These are phyloP conservation scores for Chondrostereum purpureum DNA, from an alignment of 1,284 basidiomycete genomes.

Conservation along the genomic window DNA sequence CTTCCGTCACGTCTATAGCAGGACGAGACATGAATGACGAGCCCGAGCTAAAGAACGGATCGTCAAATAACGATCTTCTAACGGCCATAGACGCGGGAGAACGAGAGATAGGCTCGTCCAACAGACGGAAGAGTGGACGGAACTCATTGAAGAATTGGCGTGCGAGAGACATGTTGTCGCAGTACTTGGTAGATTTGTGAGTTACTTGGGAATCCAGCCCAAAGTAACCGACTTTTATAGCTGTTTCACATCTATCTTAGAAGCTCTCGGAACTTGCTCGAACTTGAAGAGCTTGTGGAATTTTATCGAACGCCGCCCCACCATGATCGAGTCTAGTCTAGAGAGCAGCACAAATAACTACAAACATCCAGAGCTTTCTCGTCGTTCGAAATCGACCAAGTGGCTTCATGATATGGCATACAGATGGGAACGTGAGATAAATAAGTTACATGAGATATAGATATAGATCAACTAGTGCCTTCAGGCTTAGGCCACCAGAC, in stretches of 20 bases:
- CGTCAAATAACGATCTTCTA: slow-evolving; percentile 36
- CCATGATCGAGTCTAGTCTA: no score
- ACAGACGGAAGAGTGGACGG: slow-evolving; percentile 66
- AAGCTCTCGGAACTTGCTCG: slow-evolving; percentile 10
- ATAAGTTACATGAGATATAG: no score
- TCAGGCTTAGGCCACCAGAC: slow-evolving; percentile 74
- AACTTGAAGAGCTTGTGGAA: no score
- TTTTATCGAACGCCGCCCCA: no score
- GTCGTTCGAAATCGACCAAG: no score
- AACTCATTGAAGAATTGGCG: slow-evolving; percentile 67
- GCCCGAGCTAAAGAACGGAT: slow-evolving; percentile 33
- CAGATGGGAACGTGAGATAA: no score
- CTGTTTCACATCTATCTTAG: not conserved
- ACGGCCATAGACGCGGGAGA: slow-evolving; percentile 28
- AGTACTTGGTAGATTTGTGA: not conserved
- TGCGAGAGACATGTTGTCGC: slow-evolving; percentile 51
- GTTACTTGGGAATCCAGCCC: not conserved
- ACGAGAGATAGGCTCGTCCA: slow-evolving; percentile 56
- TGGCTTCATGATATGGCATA: no score
- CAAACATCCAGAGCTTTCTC: no score
- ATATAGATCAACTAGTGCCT: no score
- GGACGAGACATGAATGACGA: slow-evolving; percentile 31
- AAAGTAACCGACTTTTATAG: no score
- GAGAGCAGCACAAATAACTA: no score
- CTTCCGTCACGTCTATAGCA: slow-evolving; percentile 60